A percentile compares a stretch with the other conserved stretches of the same genome.
phyloP scores from a whole-genome alignment of 768 basidiomycete species.

The Macrocybe gigantea region DNA sequence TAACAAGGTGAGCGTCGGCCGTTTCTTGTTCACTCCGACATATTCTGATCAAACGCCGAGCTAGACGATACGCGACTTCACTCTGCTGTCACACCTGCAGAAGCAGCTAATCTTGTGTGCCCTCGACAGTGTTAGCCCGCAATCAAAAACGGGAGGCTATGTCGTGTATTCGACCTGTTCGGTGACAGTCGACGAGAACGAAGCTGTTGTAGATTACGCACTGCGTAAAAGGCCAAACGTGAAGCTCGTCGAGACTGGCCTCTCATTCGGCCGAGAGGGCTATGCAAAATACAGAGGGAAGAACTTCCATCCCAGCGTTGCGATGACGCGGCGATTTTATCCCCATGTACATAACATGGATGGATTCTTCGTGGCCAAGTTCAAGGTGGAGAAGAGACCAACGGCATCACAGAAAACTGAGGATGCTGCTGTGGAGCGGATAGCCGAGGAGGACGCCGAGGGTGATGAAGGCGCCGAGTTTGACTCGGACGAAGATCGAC shows the following conservation, averaged over 20 bases:
- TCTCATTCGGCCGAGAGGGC: conserved; percentile 91
- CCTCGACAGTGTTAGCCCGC: conserved; percentile 89
- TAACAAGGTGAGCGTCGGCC: conserved; percentile 72
- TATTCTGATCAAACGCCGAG: neutral
- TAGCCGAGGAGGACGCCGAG: conserved; percentile 35
- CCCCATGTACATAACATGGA: conserved; percentile 99
- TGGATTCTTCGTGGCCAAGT: conserved; percentile 97
- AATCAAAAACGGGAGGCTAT: conserved; percentile 88
- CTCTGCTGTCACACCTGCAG: conserved; percentile 92
- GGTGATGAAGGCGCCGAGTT: conserved; percentile 48
- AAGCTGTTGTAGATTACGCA: conserved; percentile 96
- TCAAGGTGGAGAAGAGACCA: conserved; percentile 82
- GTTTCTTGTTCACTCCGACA: conserved; percentile 4
- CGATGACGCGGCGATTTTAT: conserved; percentile 84
- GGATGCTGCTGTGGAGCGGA: conserved; percentile 19
- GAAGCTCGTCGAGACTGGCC: conserved; percentile 86
- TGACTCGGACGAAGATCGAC: conserved; percentile 70
- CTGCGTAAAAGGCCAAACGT: conserved; percentile 90
- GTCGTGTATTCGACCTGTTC: conserved; percentile 99
- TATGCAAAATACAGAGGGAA: conserved; percentile 90
- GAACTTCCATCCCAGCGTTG: conserved; percentile 73
- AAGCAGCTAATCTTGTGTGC: conserved; percentile 98
- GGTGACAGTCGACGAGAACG: conserved; percentile 97
- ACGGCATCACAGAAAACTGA: conserved; percentile 36
- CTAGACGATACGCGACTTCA: conserved; percentile 93